These are phyloP conservation scores for Ceratocystis papillata DNA, from an alignment of 2,329 filamentous ascomycete species.

Conservation along the genomic window DNA sequence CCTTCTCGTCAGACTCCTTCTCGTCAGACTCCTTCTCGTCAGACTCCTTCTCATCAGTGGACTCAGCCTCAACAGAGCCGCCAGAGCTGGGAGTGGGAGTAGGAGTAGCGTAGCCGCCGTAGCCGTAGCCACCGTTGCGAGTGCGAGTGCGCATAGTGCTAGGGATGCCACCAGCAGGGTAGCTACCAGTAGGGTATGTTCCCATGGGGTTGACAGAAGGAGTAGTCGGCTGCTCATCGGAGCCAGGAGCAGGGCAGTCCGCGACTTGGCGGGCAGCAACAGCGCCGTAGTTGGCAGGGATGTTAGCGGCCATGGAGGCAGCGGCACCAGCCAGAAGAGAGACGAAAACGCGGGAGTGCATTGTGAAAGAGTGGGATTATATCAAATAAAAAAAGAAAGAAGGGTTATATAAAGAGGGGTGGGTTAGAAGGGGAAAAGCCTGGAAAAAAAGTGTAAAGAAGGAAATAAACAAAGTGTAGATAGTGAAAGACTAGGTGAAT, in stretches of 20 bases:
- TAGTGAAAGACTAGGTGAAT: slow-evolving; percentile 13
- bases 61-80: neutral
- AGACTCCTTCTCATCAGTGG: neutral
- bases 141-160: neutral
- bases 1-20: neutral
- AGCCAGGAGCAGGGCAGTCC: slow-evolving; percentile 27
- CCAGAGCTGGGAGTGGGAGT: neutral
- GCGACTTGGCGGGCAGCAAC: slow-evolving; percentile 24
- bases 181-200: slow-evolving; percentile 28
- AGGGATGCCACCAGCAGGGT: neutral
- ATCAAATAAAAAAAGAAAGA: neutral
- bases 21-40: neutral
- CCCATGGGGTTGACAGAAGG: slow-evolving; percentile 26
- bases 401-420: slow-evolving; percentile 13
- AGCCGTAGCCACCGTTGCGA: neutral
- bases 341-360: slow-evolving; percentile 21
- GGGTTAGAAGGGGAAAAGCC: neutral
- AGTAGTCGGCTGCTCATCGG: neutral
- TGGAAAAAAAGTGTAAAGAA: slow-evolving; percentile 12
- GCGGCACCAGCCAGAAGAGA: slow-evolving; percentile 20
- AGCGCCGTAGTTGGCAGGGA: slow-evolving; percentile 25
- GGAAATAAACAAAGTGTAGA: neutral
- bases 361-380: slow-evolving; percentile 13
- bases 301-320: slow-evolving; percentile 18
- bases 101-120: too few relatives aligned